Evolutionary conservation across 2,329 filamentous ascomycete genomes (phyloP).

Genomic region (Davidsoniella virescens): DNA sequence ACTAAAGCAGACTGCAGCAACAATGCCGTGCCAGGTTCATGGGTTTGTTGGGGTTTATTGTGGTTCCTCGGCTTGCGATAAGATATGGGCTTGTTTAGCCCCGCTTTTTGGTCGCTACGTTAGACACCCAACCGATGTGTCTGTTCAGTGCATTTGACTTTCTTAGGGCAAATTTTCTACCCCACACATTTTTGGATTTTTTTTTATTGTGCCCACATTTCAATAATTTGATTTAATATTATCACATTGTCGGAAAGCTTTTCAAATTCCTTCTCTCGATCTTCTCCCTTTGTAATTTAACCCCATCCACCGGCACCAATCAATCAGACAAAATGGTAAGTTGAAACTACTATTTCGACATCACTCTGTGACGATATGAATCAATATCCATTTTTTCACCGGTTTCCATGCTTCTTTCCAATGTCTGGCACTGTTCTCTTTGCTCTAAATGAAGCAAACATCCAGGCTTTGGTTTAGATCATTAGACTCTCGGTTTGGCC

Average conservation of each 20-base stretch:
- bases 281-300: constrained; percentile 21
- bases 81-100: background rate
- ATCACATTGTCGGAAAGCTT: constrained; percentile 19
- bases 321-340: constrained; percentile 54
- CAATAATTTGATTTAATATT: constrained; percentile 19
- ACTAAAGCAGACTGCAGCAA: no score
- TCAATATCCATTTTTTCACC: constrained; percentile 4
- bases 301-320: constrained; percentile 12
- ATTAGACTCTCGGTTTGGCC: constrained; percentile 11
- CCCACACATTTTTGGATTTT: constrained; percentile 22
- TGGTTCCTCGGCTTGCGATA: background rate
- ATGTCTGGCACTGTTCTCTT: no score
- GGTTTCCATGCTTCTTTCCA: background rate
- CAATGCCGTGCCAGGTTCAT: no score
- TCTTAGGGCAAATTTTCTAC: constrained; percentile 26
- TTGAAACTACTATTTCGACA: constrained; percentile 22
- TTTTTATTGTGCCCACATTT: constrained; percentile 6
- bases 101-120: no score
- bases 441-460: no score
- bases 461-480: no score
- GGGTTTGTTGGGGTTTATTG: no score
- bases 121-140: constrained; percentile 19
- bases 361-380: no score
- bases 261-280: constrained; percentile 19
- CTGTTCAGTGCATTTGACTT: constrained; percentile 11